Conservation (phyloP, 2,329 filamentous ascomycete genomes). For the Talaromyces sp. region DNA sequence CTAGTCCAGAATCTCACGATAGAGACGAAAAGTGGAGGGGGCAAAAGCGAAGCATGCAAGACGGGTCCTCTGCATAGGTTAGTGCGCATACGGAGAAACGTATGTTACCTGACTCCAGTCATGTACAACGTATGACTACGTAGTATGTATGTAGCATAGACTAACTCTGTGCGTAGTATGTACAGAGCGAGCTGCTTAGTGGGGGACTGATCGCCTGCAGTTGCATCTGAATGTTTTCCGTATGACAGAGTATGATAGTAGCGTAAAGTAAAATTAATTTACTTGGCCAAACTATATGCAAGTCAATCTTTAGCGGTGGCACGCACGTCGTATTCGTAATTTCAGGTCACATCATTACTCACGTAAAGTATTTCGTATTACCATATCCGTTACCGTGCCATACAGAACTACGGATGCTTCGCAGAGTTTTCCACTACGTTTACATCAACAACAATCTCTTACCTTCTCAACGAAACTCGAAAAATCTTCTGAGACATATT, state of each 20-base stretch:
- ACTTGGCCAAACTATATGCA: not conserved
- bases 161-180: not conserved
- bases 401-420: not conserved
- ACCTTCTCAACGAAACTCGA: not conserved
- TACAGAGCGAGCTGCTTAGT: slow-evolving; percentile 10
- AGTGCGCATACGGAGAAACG: not conserved
- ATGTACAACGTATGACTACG: slow-evolving; percentile 1
- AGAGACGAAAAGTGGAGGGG: slow-evolving; percentile 8
- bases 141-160: not conserved
- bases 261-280: slow-evolving; percentile 7
- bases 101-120: not conserved
- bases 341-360: not conserved
- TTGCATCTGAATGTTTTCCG: slow-evolving; percentile 11
- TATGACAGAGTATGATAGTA: slow-evolving; percentile 3
- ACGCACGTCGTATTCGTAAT: not conserved
- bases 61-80: not conserved
- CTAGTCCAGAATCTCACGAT: not conserved
- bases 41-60: slow-evolving; percentile 1
- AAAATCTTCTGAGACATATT: not conserved
- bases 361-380: not conserved
- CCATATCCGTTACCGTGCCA: not conserved
- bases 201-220: slow-evolving; percentile 16
- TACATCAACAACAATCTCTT: not conserved
- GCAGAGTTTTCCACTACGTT: not conserved
- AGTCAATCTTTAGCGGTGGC: not conserved